Conservation (phyloP, 352 stramenopile species). For the Phytophthora lateralis region DNA sequence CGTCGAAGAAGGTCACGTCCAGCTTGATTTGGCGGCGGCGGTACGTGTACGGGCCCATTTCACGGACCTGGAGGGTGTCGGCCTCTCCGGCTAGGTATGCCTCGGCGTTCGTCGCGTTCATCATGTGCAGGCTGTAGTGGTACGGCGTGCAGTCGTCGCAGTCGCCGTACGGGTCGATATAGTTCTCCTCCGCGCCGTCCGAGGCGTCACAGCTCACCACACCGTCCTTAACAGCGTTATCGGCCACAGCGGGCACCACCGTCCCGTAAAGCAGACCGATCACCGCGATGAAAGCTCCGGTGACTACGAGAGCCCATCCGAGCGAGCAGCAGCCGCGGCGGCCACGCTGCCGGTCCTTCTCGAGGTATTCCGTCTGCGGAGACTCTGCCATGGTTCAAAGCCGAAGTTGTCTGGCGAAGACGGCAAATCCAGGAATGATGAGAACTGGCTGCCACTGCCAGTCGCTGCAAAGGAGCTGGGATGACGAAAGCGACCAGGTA, state of each 20-base stretch:
- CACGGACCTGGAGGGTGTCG: constrained; percentile 58
- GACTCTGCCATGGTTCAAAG: constrained; percentile 21
- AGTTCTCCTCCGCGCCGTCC: constrained; percentile 45
- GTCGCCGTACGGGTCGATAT: constrained; percentile 57
- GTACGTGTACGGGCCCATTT: constrained; percentile 74
- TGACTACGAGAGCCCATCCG: constrained; percentile 41
- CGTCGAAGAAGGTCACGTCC: constrained; percentile 57
- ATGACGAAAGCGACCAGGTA: constrained; percentile 13
- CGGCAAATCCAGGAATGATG: constrained; percentile 30
- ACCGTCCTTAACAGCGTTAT: constrained; percentile 47
- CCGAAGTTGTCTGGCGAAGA: constrained; percentile 7
- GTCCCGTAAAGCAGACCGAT: constrained; percentile 54
- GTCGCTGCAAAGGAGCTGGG: constrained; percentile 9
- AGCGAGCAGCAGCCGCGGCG: constrained; percentile 43
- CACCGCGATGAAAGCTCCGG: constrained; percentile 41
- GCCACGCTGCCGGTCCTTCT: constrained; percentile 11
- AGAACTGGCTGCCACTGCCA: constrained; percentile 17
- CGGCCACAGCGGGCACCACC: constrained; percentile 46
- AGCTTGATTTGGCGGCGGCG: constrained; percentile 57
- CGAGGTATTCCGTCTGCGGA: constrained; percentile 29
- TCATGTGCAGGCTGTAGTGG: constrained; percentile 56
- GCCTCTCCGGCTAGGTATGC: constrained; percentile 48
- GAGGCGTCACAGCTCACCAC: constrained; percentile 48
- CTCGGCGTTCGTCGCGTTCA: constrained; percentile 51
- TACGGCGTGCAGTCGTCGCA: constrained; percentile 68